Percentiles rank a stretch among this genome's conserved stretches.
Conservation (phyloP, 2,329 filamentous ascomycete species). For the Onygenales sp. region DNA sequence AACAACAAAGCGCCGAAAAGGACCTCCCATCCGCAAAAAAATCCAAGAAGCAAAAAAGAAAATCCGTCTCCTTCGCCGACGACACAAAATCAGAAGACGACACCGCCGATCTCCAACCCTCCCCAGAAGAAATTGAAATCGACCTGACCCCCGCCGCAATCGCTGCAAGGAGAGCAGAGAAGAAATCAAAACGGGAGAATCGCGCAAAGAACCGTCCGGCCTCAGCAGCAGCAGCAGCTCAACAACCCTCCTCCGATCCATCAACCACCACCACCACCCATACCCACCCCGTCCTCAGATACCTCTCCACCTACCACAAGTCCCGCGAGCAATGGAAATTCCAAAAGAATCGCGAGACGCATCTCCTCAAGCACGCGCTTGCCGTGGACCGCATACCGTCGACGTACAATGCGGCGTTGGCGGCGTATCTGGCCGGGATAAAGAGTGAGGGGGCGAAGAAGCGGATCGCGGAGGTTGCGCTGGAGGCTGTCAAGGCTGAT, state of each 20-base stretch:
- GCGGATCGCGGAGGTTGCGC: slow-evolving; percentile 56
- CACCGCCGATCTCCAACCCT: not conserved
- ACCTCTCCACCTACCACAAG: slow-evolving; percentile 66
- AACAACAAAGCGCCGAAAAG: not conserved
- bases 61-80: slow-evolving; percentile 56
- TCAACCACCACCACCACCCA: slow-evolving; percentile 5
- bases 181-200: slow-evolving; percentile 8
- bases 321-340: slow-evolving; percentile 77
- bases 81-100: slow-evolving; percentile 53
- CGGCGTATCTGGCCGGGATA: slow-evolving; percentile 69
- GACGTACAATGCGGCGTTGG: slow-evolving; percentile 58
- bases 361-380: slow-evolving; percentile 74
- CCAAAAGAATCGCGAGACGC: slow-evolving; percentile 85
- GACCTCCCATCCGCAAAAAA: slow-evolving; percentile 4
- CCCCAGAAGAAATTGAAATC: slow-evolving; percentile 10
- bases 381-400: slow-evolving; percentile 61
- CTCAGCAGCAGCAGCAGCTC: slow-evolving; percentile 1
- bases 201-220: slow-evolving; percentile 4
- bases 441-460: slow-evolving; percentile 62
- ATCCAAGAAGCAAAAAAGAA: slow-evolving; percentile 24
- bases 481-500: slow-evolving; percentile 43
- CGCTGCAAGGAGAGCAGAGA: slow-evolving; percentile 12
- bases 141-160: slow-evolving; percentile 11
- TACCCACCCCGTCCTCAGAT: slow-evolving; percentile 54
- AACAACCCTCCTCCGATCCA: slow-evolving; percentile 1